Conservation (phyloP, 1,284 basidiomycete species). For the Rhodotorula sp. region DNA sequence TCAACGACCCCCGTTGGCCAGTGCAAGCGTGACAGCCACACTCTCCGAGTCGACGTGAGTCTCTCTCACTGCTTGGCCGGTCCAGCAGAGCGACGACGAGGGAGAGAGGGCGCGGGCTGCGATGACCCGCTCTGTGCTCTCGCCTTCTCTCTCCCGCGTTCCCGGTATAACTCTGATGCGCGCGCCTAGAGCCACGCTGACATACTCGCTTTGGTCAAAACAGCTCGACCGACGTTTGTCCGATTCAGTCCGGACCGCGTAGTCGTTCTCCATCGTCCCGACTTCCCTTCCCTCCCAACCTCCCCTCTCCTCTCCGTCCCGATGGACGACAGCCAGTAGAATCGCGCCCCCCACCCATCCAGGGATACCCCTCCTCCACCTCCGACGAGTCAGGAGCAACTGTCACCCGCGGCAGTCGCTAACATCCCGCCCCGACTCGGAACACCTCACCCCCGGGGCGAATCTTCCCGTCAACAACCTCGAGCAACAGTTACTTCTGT, state of each 20-base stretch:
- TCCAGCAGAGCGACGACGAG: background rate
- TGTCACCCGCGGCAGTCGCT: background rate
- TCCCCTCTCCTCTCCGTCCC: background rate
- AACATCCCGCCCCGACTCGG: background rate
- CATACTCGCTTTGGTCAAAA: background rate
- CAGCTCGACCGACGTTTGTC: background rate
- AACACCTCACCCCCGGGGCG: background rate
- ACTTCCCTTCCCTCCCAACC: background rate
- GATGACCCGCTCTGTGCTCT: too few relatives aligned
- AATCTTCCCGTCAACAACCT: background rate
- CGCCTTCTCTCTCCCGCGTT: too few relatives aligned
- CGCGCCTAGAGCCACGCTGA: too few relatives aligned
- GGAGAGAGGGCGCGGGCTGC: background rate
- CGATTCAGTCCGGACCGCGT: background rate
- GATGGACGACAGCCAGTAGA: slow-evolving; percentile 6
- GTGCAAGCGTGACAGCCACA: too few relatives aligned
- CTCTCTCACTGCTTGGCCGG: too few relatives aligned
- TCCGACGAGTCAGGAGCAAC: background rate
- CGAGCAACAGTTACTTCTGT: background rate
- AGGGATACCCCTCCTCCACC: background rate
- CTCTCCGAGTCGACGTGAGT: too few relatives aligned
- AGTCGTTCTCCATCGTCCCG: background rate
- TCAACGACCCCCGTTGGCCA: background rate
- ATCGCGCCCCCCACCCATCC: background rate
- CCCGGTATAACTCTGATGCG: too few relatives aligned